Percentiles rank a stretch among this genome's conserved stretches.
phyloP scores from a whole-genome alignment of 805 yeast genomes.

The Yamadazyma nakazawae region DNA sequence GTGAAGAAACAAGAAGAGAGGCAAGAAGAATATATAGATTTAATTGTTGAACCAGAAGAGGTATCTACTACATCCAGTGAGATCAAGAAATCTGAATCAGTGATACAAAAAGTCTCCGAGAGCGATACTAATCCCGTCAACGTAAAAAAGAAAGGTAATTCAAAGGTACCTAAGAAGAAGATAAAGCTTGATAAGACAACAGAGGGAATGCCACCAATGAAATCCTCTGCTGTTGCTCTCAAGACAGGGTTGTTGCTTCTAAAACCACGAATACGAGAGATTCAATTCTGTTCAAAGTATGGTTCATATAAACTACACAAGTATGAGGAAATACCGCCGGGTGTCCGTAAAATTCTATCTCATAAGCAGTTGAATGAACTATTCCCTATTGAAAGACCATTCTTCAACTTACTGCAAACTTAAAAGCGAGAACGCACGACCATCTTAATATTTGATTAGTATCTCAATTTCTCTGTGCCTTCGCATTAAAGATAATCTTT shows the following conservation, averaged over 20 bases:
- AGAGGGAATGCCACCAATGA: too few species aligned
- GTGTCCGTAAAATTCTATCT: slow-evolving; percentile 5
- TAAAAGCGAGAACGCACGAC: not conserved
- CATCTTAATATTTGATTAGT: not conserved
- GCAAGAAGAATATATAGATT: too few species aligned
- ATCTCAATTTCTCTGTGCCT: not conserved
- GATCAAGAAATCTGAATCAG: too few species aligned
- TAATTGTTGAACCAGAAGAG: too few species aligned
- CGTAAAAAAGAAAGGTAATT: too few species aligned
- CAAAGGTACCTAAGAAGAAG: too few species aligned
- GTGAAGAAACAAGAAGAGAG: too few species aligned
- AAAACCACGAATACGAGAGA: not conserved
- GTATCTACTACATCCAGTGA: too few species aligned
- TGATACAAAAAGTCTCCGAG: too few species aligned
- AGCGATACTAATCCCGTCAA: too few species aligned
- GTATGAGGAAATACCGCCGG: slow-evolving; percentile 9
- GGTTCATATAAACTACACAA: slow-evolving; percentile 3
- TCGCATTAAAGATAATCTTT: not conserved
- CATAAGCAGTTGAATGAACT: slow-evolving; percentile 9
- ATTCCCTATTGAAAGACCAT: slow-evolving; percentile 5
- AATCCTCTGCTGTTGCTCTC: not conserved
- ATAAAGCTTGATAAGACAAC: too few species aligned
- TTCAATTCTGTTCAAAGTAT: slow-evolving; percentile 3
- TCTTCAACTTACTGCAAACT: slow-evolving; percentile 4
- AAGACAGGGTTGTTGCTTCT: not conserved